Evolutionary conservation across 2,329 filamentous ascomycete genomes (phyloP).

Genomic region (Neofusicoccum sp.): DNA sequence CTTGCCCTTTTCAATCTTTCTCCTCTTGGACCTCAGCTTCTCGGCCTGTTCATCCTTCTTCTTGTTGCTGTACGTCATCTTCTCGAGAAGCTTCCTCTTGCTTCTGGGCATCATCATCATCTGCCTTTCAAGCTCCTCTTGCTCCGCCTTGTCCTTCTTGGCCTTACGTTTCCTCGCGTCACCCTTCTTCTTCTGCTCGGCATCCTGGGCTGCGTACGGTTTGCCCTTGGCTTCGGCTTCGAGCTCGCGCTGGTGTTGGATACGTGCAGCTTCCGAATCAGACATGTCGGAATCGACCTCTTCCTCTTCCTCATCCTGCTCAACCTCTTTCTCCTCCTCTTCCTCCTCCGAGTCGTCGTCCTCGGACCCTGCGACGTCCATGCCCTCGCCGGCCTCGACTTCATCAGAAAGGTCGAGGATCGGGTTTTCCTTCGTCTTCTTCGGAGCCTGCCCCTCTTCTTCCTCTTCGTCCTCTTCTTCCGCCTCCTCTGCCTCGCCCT

Average conservation of each 20-base stretch:
- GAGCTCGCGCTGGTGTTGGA: slow-evolving; percentile 83
- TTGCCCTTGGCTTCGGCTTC: slow-evolving; percentile 85
- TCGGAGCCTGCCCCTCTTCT: slow-evolving; percentile 43
- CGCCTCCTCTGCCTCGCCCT: slow-evolving; percentile 77
- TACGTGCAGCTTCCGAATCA: slow-evolving; percentile 62
- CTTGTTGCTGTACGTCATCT: slow-evolving; percentile 95
- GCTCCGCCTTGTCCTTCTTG: slow-evolving; percentile 64
- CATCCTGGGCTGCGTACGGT: slow-evolving; percentile 43
- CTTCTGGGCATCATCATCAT: slow-evolving; percentile 99
- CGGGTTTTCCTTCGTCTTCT: slow-evolving; percentile 29
- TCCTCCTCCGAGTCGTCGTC: slow-evolving; percentile 51
- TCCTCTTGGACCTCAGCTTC: slow-evolving; percentile 83
- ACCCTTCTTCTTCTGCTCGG: slow-evolving; percentile 62
- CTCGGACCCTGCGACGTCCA: slow-evolving; percentile 46
- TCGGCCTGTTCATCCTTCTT: slow-evolving; percentile 90
- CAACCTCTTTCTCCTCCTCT: slow-evolving; percentile 50
- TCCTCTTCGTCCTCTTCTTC: slow-evolving; percentile 57
- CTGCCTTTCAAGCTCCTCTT: slow-evolving; percentile 85
- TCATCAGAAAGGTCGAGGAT: slow-evolving; percentile 43
- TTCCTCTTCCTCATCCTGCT: slow-evolving; percentile 51
- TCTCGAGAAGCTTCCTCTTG: slow-evolving; percentile 96
- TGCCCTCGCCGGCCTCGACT: slow-evolving; percentile 52
- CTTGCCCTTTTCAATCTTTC: slow-evolving; percentile 73
- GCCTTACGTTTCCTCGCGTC: slow-evolving; percentile 69
- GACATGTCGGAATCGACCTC: slow-evolving; percentile 50